Evolutionary conservation across 192 early-diverging fungal genomes (phyloP).

Genomic region (Umbelopsis ramanniana): DNA sequence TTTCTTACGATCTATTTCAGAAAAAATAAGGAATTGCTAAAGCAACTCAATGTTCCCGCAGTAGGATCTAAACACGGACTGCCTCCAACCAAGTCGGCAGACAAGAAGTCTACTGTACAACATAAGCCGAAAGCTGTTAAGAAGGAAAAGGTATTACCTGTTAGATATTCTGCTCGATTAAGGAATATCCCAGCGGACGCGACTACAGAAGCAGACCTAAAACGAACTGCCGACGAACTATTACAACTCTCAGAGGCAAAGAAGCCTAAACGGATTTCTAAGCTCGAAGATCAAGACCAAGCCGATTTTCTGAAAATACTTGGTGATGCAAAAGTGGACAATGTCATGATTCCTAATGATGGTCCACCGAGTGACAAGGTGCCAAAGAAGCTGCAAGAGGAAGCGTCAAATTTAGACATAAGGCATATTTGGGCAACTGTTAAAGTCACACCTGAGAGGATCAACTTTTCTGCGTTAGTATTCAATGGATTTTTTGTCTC

Average conservation of each 20-base stretch:
- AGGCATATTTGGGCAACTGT: constrained; percentile 52
- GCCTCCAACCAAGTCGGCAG: not conserved
- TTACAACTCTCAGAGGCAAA: not conserved
- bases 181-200: constrained; percentile 3
- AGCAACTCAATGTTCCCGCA: constrained; percentile 29
- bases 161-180: constrained; percentile 28
- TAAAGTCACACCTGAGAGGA: constrained; percentile 52
- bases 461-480: constrained; percentile 44
- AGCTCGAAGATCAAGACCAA: constrained; percentile 22
- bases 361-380: constrained; percentile 9
- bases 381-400: constrained; percentile 20
- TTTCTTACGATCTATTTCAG: constrained; percentile 7
- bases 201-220: not conserved
- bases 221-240: not conserved
- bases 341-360: constrained; percentile 2
- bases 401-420: constrained; percentile 39
- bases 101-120: not conserved
- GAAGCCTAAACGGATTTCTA: constrained; percentile 14
- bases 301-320: constrained; percentile 16
- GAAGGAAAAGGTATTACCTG: not conserved
- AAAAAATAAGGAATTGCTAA: constrained; percentile 27
- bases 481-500: not conserved
- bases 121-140: constrained; percentile 24
- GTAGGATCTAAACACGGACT: constrained; percentile 8
- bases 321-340: constrained; percentile 14